These are phyloP conservation scores for Parsonsia alboflavescens DNA, from an alignment of 257 asterid genomes.

Conservation along the genomic window DNA sequence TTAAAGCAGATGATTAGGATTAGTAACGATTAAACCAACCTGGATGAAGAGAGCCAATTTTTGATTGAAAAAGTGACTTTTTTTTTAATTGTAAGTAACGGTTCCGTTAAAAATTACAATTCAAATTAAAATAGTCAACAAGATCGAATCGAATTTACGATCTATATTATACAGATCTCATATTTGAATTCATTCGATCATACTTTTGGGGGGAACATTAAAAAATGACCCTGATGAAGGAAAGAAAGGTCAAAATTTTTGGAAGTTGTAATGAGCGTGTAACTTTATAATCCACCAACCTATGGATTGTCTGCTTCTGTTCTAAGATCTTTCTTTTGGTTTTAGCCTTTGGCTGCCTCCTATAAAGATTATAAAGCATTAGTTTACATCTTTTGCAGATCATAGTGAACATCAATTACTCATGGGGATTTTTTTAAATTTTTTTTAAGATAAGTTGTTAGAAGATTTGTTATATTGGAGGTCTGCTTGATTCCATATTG, in stretches of 20 bases:
- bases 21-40: neutral
- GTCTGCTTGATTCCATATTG: too few relatives aligned
- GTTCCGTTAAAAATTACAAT: too few relatives aligned
- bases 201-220: too few relatives aligned
- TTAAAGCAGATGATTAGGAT: neutral
- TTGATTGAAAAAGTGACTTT: slow-evolving; percentile 10
- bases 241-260: neutral
- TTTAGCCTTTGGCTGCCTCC: neutral
- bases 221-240: slow-evolving; percentile 6
- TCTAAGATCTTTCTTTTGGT: slow-evolving; percentile 1
- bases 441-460: too few relatives aligned
- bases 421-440: too few relatives aligned
- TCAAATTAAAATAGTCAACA: too few relatives aligned
- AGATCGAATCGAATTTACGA: too few relatives aligned
- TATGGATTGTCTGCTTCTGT: neutral
- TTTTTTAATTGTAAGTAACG: too few relatives aligned
- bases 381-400: neutral
- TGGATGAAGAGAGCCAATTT: neutral
- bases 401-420: neutral
- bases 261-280: slow-evolving; percentile 13
- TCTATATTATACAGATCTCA: too few relatives aligned
- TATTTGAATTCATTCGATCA: too few relatives aligned
- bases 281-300: neutral
- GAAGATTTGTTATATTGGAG: too few relatives aligned
- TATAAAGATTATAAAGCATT: neutral